phyloP scores from a whole-genome alignment of 176 grass and related monocot genomes.

The Aegilops bicornis region DNA sequence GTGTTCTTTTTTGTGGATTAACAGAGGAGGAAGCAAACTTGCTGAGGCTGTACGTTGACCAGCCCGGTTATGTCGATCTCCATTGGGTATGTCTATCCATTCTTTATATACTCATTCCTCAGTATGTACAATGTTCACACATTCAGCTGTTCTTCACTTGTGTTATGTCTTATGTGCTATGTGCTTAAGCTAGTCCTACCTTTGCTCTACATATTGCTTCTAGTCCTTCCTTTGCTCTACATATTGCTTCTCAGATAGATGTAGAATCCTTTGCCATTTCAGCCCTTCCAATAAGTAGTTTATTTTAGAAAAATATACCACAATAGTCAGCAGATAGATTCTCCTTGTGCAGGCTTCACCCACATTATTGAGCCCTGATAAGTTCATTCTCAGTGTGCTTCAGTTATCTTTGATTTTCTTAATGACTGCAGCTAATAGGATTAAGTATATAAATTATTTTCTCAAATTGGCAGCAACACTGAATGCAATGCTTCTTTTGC shows the following conservation, averaged over 20 bases:
- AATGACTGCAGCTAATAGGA: not conserved
- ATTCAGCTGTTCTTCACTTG: not conserved
- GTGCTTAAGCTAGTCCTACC: not conserved
- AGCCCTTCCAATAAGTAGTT: not conserved
- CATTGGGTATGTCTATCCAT: conserved; percentile 72
- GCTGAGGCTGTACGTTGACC: conserved; percentile 75
- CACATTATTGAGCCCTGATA: not conserved
- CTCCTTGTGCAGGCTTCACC: not conserved
- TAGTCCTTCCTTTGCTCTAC: too few species aligned
- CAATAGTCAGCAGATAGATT: not conserved
- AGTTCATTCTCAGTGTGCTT: not conserved
- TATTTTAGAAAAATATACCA: not conserved
- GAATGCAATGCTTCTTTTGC: not conserved
- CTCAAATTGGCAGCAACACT: not conserved
- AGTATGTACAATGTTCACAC: not conserved
- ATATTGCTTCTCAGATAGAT: not conserved
- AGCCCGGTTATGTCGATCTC: conserved; percentile 89
- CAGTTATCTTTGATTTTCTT: not conserved
- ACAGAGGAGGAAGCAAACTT: conserved; percentile 88
- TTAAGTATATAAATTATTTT: not conserved
- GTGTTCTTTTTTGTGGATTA: conserved; percentile 13
- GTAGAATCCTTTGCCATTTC: not conserved
- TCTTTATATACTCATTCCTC: not conserved
- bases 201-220: too few species aligned
- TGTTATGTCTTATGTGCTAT: not conserved